Percentiles rank a stretch among this genome's conserved stretches.
phyloP scores from a whole-genome alignment of 1,284 basidiomycete genomes.

The Cutaneotrichosporon mucoides region DNA sequence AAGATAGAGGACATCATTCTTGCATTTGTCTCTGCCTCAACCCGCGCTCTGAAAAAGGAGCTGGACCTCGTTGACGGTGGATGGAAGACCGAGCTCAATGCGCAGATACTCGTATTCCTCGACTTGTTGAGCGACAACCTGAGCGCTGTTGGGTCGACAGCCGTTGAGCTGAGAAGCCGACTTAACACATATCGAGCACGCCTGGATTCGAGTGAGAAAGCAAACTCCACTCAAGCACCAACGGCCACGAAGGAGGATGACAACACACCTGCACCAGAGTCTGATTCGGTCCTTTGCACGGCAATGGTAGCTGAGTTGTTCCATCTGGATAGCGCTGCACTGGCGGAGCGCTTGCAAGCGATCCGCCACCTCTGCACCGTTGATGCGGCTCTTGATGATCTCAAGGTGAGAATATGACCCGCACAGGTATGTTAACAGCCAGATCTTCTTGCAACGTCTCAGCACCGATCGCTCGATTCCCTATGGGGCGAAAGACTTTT shows the following conservation, averaged over 20 bases:
- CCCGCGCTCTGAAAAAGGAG: constrained; percentile 71
- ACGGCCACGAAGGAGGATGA: neutral
- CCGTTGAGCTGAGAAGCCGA: constrained; percentile 63
- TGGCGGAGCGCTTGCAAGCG: constrained; percentile 15
- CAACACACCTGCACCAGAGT: neutral
- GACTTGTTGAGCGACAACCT: constrained; percentile 78
- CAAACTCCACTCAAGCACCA: neutral
- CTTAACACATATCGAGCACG: constrained; percentile 13
- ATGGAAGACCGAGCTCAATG: constrained; percentile 90
- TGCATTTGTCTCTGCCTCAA: constrained; percentile 88
- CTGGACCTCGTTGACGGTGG: constrained; percentile 67
- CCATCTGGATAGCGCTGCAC: constrained; percentile 8
- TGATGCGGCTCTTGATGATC: constrained; percentile 73
- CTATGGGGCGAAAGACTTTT: constrained; percentile 80
- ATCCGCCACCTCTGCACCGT: constrained; percentile 27
- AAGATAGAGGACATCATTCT: constrained; percentile 97
- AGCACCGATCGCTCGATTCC: constrained; percentile 79
- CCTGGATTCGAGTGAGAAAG: neutral
- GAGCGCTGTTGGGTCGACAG: constrained; percentile 65
- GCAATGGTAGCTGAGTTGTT: neutral
- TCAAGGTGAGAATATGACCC: constrained; percentile 58
- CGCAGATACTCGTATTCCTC: constrained; percentile 82
- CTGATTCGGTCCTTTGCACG: neutral
- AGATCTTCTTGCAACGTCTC: constrained; percentile 89
- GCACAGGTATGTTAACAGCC: constrained; percentile 7